These are phyloP conservation scores for Clarireedia homoeocarpa DNA, from an alignment of 2,329 filamentous ascomycete species.

Conservation along the genomic window DNA sequence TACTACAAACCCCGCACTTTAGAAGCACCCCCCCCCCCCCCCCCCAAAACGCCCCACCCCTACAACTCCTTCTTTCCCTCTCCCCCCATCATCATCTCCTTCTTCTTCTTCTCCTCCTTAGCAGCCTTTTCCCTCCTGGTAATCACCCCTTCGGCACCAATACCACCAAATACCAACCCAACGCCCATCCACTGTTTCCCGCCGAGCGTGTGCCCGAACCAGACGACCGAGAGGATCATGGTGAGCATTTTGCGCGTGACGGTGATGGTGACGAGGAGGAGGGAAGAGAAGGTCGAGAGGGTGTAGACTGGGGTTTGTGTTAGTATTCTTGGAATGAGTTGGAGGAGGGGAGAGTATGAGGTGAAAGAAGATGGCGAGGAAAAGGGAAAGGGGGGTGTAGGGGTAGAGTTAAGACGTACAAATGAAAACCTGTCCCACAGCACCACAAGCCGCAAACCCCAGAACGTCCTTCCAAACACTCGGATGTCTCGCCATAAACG, in stretches of 20 bases:
- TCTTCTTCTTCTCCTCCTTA: conserved; percentile 46
- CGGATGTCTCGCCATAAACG: conserved; percentile 74
- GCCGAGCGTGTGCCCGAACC: conserved; percentile 82
- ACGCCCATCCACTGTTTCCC: conserved; percentile 94
- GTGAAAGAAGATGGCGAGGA: neutral
- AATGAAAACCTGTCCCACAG: conserved; percentile 93
- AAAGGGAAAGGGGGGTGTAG: too few relatives aligned
- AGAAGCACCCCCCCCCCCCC: neutral
- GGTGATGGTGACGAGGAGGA: conserved; percentile 90
- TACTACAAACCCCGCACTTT: neutral
- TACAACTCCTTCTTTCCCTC: conserved; percentile 22
- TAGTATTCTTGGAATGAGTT: neutral
- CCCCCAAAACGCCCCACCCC: neutral
- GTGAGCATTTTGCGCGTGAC: conserved; percentile 99
- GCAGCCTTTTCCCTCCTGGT: conserved; percentile 74
- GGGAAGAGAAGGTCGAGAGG: conserved; percentile 80
- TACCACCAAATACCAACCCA: conserved; percentile 85
- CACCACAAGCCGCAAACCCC: conserved; percentile 83
- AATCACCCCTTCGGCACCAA: conserved; percentile 82
- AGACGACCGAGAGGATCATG: conserved; percentile 92
- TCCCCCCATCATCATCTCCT: conserved; percentile 10
- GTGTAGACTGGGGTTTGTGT: conserved; percentile 58
- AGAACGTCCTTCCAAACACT: conserved; percentile 80
- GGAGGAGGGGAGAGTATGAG: neutral
- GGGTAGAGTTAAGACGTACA: conserved; percentile 42